phyloP scores from a whole-genome alignment of 1,284 basidiomycete species.

The Ceratobasidium sp. region DNA sequence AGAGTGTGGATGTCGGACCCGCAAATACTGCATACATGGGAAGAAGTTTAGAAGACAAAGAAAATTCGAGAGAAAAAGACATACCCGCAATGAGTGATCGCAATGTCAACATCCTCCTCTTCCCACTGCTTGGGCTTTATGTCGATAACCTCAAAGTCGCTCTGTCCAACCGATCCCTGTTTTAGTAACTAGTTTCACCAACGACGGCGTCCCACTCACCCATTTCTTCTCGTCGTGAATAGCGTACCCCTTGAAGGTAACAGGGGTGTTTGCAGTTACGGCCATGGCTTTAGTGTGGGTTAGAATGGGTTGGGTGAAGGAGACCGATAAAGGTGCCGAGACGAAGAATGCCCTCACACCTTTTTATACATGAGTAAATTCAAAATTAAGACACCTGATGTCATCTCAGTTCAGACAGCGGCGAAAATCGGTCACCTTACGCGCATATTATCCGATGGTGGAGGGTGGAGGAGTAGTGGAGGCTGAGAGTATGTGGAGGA shows the following conservation, averaged over 20 bases:
- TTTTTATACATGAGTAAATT: no score
- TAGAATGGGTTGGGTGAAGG: no score
- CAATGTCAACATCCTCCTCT: conserved; percentile 55
- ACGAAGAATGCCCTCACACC: no score
- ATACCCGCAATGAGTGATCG: conserved; percentile 56
- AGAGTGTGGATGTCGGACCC: conserved; percentile 68
- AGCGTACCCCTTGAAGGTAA: conserved; percentile 44
- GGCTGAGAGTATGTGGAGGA: no score
- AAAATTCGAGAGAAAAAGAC: not conserved
- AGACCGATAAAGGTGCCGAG: no score
- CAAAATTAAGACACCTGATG: no score
- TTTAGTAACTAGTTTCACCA: not conserved
- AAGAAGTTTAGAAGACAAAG: not conserved
- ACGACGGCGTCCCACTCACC: conserved; percentile 15
- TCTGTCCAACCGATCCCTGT: conserved; percentile 50
- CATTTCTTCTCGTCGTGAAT: conserved; percentile 41
- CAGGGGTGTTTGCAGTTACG: no score
- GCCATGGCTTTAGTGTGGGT: no score
- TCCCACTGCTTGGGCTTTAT: conserved; percentile 54
- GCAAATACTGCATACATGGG: conserved; percentile 53
- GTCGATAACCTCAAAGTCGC: conserved; percentile 58
- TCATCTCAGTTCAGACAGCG: no score
- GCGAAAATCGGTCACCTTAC: no score
- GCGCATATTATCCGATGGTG: no score
- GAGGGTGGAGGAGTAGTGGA: no score